These are phyloP conservation scores for Penicillium sumatraense DNA, from an alignment of 2,329 filamentous ascomycete genomes.

Conservation along the genomic window DNA sequence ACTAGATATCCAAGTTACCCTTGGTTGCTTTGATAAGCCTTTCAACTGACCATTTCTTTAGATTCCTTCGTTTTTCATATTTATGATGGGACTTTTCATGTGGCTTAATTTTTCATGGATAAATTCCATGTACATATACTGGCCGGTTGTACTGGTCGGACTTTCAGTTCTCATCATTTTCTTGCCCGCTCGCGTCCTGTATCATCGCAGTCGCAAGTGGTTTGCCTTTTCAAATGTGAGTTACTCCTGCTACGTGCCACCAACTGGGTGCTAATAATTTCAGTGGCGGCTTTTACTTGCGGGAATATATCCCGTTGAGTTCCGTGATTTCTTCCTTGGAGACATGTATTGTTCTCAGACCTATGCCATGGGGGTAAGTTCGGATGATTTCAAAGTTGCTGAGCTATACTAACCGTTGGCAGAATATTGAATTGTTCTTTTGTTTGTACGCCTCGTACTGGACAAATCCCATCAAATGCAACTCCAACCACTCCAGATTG, in stretches of 20 bases:
- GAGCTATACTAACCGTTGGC: conserved; percentile 24
- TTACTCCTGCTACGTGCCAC: conserved; percentile 17
- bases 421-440: conserved; percentile 93
- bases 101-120: conserved; percentile 86
- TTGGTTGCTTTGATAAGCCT: background rate
- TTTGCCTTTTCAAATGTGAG: conserved; percentile 85
- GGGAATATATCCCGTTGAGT: conserved; percentile 90
- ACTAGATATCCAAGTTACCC: background rate
- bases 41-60: conserved; percentile 36
- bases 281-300: conserved; percentile 85
- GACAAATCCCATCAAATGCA: conserved; percentile 75
- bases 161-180: conserved; percentile 72
- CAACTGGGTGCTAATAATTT: conserved; percentile 11
- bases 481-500: conserved; percentile 79
- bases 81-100: conserved; percentile 75
- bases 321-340: conserved; percentile 94
- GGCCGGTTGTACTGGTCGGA: conserved; percentile 78
- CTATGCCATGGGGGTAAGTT: conserved; percentile 79
- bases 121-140: conserved; percentile 77
- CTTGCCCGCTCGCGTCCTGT: conserved; percentile 74
- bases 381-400: background rate
- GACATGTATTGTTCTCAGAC: conserved; percentile 98
- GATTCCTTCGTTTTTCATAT: conserved; percentile 82
- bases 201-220: conserved; percentile 79
- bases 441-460: conserved; percentile 85